Conservation (phyloP, 345 rosid species). For the Schrenkiella parvula region DNA sequence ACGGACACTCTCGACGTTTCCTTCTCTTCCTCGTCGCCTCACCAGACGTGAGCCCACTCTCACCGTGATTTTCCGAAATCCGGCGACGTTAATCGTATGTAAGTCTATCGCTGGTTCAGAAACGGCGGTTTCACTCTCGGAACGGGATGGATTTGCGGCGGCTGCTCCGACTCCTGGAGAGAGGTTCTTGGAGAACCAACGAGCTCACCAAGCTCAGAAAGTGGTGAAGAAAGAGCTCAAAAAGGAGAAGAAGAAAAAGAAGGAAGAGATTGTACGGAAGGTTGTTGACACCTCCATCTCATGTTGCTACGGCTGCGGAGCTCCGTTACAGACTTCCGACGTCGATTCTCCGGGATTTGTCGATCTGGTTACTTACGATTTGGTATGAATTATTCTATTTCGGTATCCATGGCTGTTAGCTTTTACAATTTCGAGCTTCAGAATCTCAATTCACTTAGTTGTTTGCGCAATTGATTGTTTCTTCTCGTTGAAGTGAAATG, state of each 20-base stretch:
- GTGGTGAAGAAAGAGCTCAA: slow-evolving; percentile 43
- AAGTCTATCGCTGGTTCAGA: slow-evolving; percentile 35
- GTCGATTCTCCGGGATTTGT: slow-evolving; percentile 80
- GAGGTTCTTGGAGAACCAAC: slow-evolving; percentile 57
- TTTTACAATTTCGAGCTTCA: background rate
- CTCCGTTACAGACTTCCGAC: slow-evolving; percentile 83
- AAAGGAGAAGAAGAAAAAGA: slow-evolving; percentile 41
- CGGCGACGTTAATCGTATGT: slow-evolving; percentile 28
- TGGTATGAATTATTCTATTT: slow-evolving; percentile 43
- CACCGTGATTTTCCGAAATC: slow-evolving; percentile 30
- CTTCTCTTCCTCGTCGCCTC: slow-evolving; percentile 40
- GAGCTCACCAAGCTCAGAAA: slow-evolving; percentile 55
- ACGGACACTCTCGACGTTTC: slow-evolving; percentile 49
- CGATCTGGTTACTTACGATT: slow-evolving; percentile 53
- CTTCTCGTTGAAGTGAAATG: background rate
- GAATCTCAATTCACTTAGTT: background rate
- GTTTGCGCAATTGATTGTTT: background rate
- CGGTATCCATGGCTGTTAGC: background rate
- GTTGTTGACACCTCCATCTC: slow-evolving; percentile 40
- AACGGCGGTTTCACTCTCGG: slow-evolving; percentile 29
- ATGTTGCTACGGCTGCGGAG: slow-evolving; percentile 90
- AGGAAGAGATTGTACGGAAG: slow-evolving; percentile 39
- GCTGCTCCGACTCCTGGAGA: slow-evolving; percentile 80
- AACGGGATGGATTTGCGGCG: slow-evolving; percentile 59
- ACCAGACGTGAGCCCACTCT: slow-evolving; percentile 30